Percentiles rank a stretch among this genome's conserved stretches.
phyloP scores from a whole-genome alignment of 306 rosid genomes.

The Begonia masoniana region DNA sequence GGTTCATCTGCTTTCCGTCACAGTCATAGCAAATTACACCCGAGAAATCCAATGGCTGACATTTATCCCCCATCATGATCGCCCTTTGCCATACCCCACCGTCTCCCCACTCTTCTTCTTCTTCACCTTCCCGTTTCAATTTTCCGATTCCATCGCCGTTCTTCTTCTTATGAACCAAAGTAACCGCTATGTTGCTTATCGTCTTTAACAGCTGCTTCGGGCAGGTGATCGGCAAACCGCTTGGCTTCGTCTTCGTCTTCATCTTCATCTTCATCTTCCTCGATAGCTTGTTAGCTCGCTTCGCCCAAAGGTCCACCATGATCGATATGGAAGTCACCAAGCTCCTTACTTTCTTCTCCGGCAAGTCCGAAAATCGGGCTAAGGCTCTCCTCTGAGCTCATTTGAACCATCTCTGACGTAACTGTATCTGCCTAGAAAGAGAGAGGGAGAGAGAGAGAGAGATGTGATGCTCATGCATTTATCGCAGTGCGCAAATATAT shows the following conservation, averaged over 20 bases:
- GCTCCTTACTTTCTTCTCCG: not conserved
- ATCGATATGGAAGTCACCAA: conserved; percentile 28
- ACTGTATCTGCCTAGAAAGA: too few species aligned
- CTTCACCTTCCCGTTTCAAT: not conserved
- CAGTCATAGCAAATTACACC: conserved; percentile 66
- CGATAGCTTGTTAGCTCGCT: conserved; percentile 17
- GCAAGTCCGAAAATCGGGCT: not conserved
- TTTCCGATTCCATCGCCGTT: not conserved
- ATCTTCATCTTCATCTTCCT: conserved; percentile 17
- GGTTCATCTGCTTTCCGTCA: conserved; percentile 37
- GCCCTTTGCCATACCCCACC: conserved; percentile 94
- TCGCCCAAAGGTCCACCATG: conserved; percentile 21
- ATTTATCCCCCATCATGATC: conserved; percentile 85
- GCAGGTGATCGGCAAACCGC: too few species aligned
- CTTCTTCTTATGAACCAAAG: conserved; percentile 26
- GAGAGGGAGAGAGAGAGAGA: too few species aligned
- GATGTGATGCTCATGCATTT: too few species aligned
- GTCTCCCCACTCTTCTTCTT: conserved; percentile 39
- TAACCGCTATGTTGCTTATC: conserved; percentile 50
- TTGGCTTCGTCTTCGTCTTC: too few species aligned
- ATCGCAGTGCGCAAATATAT: not conserved
- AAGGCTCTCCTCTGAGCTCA: too few species aligned
- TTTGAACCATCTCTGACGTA: too few species aligned
- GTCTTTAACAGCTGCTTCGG: too few species aligned
- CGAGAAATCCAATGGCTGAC: conserved; percentile 78